Evolutionary conservation across 2,329 filamentous ascomycete species (phyloP).

Genomic region (Cercospora citrullina): DNA sequence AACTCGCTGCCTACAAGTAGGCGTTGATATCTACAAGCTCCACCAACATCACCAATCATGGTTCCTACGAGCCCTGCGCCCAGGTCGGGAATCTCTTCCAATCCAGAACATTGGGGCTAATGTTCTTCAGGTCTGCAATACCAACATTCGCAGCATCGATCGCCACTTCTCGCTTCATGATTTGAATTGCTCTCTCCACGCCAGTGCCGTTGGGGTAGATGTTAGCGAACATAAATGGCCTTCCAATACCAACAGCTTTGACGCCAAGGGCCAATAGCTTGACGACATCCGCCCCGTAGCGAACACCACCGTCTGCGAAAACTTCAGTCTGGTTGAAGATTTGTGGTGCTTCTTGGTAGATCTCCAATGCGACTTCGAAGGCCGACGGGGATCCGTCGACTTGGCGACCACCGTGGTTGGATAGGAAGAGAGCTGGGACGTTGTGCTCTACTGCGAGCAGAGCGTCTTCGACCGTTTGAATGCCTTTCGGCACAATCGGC

Average conservation of each 20-base stretch:
- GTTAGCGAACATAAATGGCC: slow-evolving; percentile 56
- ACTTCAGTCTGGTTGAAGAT: slow-evolving; percentile 44
- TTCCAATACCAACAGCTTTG: slow-evolving; percentile 48
- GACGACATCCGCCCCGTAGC: slow-evolving; percentile 42
- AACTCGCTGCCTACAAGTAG: background rate
- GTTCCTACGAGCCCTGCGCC: slow-evolving; percentile 5
- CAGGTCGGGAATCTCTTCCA: slow-evolving; percentile 7
- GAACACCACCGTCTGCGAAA: slow-evolving; percentile 43
- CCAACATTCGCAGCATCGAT: slow-evolving; percentile 28
- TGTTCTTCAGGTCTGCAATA: slow-evolving; percentile 23
- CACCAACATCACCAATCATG: background rate
- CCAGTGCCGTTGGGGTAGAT: slow-evolving; percentile 54
- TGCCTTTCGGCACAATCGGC: slow-evolving; percentile 45
- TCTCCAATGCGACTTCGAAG: slow-evolving; percentile 74
- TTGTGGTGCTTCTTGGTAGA: slow-evolving; percentile 57
- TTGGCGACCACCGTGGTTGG: slow-evolving; percentile 59
- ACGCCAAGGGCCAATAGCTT: slow-evolving; percentile 45
- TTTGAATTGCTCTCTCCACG: slow-evolving; percentile 52
- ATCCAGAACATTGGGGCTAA: slow-evolving; percentile 14
- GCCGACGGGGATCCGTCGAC: slow-evolving; percentile 58
- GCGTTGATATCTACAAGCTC: background rate
- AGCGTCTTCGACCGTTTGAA: slow-evolving; percentile 44
- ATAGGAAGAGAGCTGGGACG: slow-evolving; percentile 51
- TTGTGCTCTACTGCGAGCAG: slow-evolving; percentile 44
- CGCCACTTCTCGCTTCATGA: slow-evolving; percentile 54